These are phyloP conservation scores for Talaromyces marneffei DNA, from an alignment of 2,329 filamentous ascomycete species.

Conservation along the genomic window DNA sequence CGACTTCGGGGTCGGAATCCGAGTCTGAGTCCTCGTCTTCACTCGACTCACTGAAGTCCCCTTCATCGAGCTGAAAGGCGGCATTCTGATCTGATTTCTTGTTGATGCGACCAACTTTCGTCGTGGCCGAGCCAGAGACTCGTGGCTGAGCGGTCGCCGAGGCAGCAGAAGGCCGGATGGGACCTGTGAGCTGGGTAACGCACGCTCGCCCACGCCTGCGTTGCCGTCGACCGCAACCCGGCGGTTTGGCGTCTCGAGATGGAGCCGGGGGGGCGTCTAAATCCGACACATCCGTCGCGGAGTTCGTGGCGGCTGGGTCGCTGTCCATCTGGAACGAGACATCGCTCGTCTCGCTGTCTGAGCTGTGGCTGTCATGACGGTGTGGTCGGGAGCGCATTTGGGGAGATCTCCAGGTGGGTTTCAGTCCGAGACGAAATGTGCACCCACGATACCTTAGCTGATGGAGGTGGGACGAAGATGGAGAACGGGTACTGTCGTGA, in stretches of 20 bases:
- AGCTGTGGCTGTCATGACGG: neutral
- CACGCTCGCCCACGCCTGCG: neutral
- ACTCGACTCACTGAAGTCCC: neutral
- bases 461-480: neutral
- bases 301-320: neutral
- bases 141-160: neutral
- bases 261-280: neutral
- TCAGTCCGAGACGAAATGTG: neutral
- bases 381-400: neutral
- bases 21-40: neutral
- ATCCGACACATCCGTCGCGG: neutral
- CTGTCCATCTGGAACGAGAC: neutral
- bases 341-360: neutral
- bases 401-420: neutral
- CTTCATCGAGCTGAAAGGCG: neutral
- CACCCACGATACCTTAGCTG: neutral
- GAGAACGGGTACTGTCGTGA: neutral
- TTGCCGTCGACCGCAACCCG: neutral
- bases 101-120: neutral
- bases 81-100: neutral
- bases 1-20: neutral
- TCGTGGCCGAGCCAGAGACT: neutral
- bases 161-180: neutral
- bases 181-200: neutral
- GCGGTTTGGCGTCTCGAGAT: neutral